phyloP scores from a whole-genome alignment of 2,329 filamentous ascomycete genomes.

The Didymella arachidicola region DNA sequence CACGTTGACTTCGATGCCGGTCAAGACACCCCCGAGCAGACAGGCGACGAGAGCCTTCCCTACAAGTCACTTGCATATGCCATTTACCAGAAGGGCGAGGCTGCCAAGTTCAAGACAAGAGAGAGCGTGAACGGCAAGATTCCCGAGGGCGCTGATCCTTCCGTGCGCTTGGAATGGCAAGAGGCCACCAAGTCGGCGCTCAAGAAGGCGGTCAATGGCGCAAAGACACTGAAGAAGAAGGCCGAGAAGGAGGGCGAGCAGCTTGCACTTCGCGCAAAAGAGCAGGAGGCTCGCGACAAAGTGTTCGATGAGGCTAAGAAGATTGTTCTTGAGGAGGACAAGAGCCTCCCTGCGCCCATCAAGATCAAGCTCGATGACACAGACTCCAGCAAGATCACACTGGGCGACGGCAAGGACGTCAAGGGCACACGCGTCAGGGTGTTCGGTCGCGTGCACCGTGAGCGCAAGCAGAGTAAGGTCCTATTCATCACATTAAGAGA shows the following conservation, averaged over 20 bases:
- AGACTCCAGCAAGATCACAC: constrained; percentile 63
- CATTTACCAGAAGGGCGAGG: constrained; percentile 73
- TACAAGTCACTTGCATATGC: constrained; percentile 84
- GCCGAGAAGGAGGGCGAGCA: constrained; percentile 77
- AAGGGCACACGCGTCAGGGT: constrained; percentile 80
- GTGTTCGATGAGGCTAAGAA: constrained; percentile 85
- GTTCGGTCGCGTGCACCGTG: constrained; percentile 80
- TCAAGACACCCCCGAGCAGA: constrained; percentile 70
- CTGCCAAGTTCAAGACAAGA: constrained; percentile 71
- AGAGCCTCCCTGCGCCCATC: constrained; percentile 74
- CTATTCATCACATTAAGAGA: constrained; percentile 88
- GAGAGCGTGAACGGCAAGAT: constrained; percentile 57
- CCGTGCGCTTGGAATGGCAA: constrained; percentile 75
- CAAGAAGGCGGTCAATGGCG: constrained; percentile 82
- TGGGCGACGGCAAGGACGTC: constrained; percentile 60
- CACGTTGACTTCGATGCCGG: constrained; percentile 86
- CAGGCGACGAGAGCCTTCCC: constrained; percentile 74
- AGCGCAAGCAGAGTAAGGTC: constrained; percentile 82
- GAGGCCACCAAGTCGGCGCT: constrained; percentile 81
- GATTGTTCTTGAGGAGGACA: constrained; percentile 73
- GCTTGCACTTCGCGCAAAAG: constrained; percentile 75
- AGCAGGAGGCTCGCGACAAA: constrained; percentile 72
- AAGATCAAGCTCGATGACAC: constrained; percentile 79
- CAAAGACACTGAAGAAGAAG: constrained; percentile 84
- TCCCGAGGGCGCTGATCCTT: constrained; percentile 62